phyloP scores from a whole-genome alignment of 108 stramenopile species.

The Stephanodiscus triporus region DNA sequence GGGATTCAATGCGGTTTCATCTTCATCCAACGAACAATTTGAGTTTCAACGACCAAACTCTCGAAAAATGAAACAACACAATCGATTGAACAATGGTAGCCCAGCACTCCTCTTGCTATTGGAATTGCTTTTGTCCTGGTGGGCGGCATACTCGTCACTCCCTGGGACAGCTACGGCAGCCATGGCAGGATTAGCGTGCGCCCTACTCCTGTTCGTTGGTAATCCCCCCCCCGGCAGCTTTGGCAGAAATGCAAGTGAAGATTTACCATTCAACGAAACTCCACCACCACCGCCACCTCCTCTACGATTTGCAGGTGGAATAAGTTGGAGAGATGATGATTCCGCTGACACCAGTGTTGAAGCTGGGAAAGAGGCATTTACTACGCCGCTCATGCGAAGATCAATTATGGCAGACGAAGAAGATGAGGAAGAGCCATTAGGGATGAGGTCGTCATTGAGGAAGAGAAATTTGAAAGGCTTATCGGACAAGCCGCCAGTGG shows the following conservation, averaged over 20 bases:
- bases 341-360: conserved; percentile 46
- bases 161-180: conserved; percentile 33
- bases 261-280: conserved; percentile 33
- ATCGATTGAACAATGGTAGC: conserved; percentile 16
- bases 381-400: conserved; percentile 49
- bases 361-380: conserved; percentile 37
- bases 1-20: conserved; percentile 24
- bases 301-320: conserved; percentile 2
- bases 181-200: conserved; percentile 24
- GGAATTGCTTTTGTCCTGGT: conserved; percentile 32
- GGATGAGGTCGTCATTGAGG: conserved; percentile 30
- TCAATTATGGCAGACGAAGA: conserved; percentile 50
- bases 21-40: conserved; percentile 46
- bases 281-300: conserved; percentile 40
- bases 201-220: conserved; percentile 33
- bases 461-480: conserved; percentile 24
- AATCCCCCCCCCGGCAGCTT: conserved; percentile 11
- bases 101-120: conserved; percentile 31
- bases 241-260: conserved; percentile 12
- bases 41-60: conserved; percentile 22
- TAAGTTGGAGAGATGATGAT: conserved; percentile 41
- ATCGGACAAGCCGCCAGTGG: conserved; percentile 12
- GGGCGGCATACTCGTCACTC: conserved; percentile 43
- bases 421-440: conserved; percentile 41
- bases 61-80: conserved; percentile 18